A percentile compares a stretch with the other conserved stretches of the same genome.
These are phyloP conservation scores for Aspergillus tanneri DNA, from an alignment of 2,329 filamentous ascomycete genomes.

Conservation along the genomic window DNA sequence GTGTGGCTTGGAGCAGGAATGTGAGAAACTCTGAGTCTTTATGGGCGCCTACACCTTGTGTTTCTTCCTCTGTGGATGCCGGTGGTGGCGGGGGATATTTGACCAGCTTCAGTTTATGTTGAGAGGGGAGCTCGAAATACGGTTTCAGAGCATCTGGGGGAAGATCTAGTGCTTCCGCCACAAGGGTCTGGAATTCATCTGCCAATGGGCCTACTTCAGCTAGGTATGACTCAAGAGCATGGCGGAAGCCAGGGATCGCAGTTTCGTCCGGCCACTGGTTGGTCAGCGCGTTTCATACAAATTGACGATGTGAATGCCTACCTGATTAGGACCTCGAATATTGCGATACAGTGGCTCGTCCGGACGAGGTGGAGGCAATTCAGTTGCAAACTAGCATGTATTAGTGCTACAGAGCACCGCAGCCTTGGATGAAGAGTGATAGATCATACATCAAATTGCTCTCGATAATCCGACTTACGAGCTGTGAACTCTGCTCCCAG, in stretches of 20 bases:
- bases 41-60: conserved; percentile 47
- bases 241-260: conserved; percentile 33
- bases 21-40: conserved; percentile 54
- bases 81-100: conserved; percentile 44
- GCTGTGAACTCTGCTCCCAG: conserved; percentile 39
- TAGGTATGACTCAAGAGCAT: conserved; percentile 31
- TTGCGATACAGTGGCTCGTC: conserved; percentile 39
- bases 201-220: conserved; percentile 27
- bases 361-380: conserved; percentile 35
- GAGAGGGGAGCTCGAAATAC: conserved; percentile 36
- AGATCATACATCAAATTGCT: conserved; percentile 39
- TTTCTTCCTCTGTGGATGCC: conserved; percentile 23
- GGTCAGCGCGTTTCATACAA: not conserved
- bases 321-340: conserved; percentile 38
- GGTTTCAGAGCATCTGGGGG: conserved; percentile 29
- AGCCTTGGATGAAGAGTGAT: not conserved
- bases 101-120: conserved; percentile 41
- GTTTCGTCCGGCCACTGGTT: conserved; percentile 36
- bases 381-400: conserved; percentile 35
- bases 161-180: conserved; percentile 37
- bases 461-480: conserved; percentile 33
- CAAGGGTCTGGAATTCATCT: conserved; percentile 28
- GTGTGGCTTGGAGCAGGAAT: conserved; percentile 48
- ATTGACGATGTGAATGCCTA: conserved; percentile 8
- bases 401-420: not conserved